Percentiles rank a stretch among this genome's conserved stretches.
These are phyloP conservation scores for Penicillium italicum DNA, from an alignment of 2,329 filamentous ascomycete species.

Conservation along the genomic window DNA sequence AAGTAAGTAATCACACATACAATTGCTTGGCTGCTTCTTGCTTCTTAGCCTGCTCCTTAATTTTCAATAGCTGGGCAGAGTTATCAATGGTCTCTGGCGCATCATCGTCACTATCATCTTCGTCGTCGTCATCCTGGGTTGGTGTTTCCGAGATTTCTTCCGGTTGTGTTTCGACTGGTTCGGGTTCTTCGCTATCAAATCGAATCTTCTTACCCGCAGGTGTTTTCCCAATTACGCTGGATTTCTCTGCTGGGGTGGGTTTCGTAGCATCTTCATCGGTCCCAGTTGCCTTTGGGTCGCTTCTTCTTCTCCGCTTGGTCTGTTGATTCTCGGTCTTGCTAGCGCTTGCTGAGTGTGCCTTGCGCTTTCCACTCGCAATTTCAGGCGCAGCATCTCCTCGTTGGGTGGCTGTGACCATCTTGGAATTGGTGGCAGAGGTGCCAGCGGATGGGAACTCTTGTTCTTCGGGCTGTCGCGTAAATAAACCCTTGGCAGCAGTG, in stretches of 20 bases:
- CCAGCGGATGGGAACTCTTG: slow-evolving; percentile 8
- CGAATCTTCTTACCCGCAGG: slow-evolving; percentile 28
- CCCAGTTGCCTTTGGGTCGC: slow-evolving; percentile 21
- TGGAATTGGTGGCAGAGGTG: slow-evolving; percentile 19
- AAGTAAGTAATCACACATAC: slow-evolving; percentile 25
- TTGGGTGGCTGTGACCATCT: slow-evolving; percentile 38
- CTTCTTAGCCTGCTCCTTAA: slow-evolving; percentile 40
- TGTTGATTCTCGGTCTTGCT: slow-evolving; percentile 25
- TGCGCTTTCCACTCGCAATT: slow-evolving; percentile 33
- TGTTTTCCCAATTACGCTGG: slow-evolving; percentile 12
- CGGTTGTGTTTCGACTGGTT: slow-evolving; percentile 18
- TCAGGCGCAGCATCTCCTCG: slow-evolving; percentile 24
- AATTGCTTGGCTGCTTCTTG: slow-evolving; percentile 37
- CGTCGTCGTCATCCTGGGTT: slow-evolving; percentile 24
- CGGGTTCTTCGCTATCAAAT: slow-evolving; percentile 43
- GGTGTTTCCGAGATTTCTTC: slow-evolving; percentile 22
- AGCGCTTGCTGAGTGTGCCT: slow-evolving; percentile 23
- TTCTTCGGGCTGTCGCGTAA: slow-evolving; percentile 31
- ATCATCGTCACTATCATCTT: slow-evolving; percentile 38
- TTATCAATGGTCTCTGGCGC: slow-evolving; percentile 44
- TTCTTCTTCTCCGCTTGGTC: slow-evolving; percentile 37
- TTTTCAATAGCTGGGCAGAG: slow-evolving; percentile 36
- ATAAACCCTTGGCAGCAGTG: slow-evolving; percentile 43
- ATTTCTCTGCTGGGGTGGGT: slow-evolving; percentile 8
- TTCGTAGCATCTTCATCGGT: slow-evolving; percentile 12